Percentiles rank a stretch among this genome's conserved stretches.
phyloP scores from a whole-genome alignment of 345 rosid genomes.

The Populus nigra region DNA sequence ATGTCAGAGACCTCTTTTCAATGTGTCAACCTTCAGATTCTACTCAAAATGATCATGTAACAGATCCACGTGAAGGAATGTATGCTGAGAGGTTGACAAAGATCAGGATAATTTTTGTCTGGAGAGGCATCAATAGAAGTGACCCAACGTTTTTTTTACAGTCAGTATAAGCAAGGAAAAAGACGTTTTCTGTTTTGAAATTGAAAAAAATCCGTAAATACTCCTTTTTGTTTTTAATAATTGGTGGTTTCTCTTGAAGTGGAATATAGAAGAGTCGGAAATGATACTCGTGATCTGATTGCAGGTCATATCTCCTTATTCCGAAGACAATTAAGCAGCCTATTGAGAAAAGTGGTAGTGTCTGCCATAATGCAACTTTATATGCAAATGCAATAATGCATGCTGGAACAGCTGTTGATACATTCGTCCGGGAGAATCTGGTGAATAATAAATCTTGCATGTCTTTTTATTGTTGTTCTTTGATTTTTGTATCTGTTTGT shows the following conservation, averaged over 20 bases:
- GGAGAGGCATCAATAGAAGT: constrained; percentile 93
- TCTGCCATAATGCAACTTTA: constrained; percentile 97
- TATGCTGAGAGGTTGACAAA: constrained; percentile 86
- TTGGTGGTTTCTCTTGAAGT: too few relatives aligned
- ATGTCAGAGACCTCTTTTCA: constrained; percentile 56
- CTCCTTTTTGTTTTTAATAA: not conserved
- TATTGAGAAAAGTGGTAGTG: constrained; percentile 95
- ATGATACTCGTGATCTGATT: constrained; percentile 17
- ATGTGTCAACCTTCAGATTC: constrained; percentile 39
- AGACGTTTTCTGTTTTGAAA: not conserved
- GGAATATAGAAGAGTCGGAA: not conserved
- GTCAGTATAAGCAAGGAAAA: constrained; percentile 75
- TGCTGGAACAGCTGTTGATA: constrained; percentile 99
- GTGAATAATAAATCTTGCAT: constrained; percentile 32
- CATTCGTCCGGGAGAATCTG: constrained; percentile 95
- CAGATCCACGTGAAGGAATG: constrained; percentile 57
- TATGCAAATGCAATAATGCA: constrained; percentile 98
- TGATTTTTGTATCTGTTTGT: not conserved
- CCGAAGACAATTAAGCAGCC: constrained; percentile 95
- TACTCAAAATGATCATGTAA: constrained; percentile 49
- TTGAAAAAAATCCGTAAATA: too few relatives aligned
- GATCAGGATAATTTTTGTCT: constrained; percentile 75
- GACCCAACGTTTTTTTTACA: constrained; percentile 85
- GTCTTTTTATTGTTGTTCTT: not conserved
- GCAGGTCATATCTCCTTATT: constrained; percentile 91